These are phyloP conservation scores for Salvia sclarea DNA, from an alignment of 305 asterid genomes.

Conservation along the genomic window DNA sequence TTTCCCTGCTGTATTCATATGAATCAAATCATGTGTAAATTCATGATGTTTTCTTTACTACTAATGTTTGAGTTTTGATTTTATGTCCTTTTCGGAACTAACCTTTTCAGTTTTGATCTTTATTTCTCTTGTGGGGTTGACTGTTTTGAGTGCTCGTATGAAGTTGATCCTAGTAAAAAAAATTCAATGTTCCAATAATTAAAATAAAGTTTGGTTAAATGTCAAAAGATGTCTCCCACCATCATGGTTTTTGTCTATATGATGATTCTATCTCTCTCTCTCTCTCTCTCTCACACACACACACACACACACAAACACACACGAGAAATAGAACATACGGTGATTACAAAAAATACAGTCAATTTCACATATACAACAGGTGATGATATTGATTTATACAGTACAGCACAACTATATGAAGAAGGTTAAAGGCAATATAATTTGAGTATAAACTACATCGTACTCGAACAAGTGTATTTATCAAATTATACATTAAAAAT, in stretches of 20 bases:
- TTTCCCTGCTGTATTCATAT: conserved; percentile 26
- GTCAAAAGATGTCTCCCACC: background rate
- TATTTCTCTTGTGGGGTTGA: too few species aligned
- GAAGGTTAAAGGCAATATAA: too few species aligned
- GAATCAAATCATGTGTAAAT: conserved; percentile 6
- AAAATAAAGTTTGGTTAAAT: background rate
- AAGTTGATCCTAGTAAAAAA: background rate
- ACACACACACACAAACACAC: background rate
- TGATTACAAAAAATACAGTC: too few species aligned
- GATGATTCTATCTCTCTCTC: background rate
- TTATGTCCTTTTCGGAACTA: background rate
- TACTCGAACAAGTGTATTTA: too few species aligned
- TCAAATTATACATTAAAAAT: too few species aligned
- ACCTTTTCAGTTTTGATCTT: too few species aligned
- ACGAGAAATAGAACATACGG: background rate
- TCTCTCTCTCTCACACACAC: background rate
- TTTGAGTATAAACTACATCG: too few species aligned
- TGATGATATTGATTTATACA: too few species aligned
- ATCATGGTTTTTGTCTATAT: background rate
- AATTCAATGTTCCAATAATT: conserved; percentile 24
- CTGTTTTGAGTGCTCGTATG: background rate
- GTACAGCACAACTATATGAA: too few species aligned
- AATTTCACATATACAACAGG: too few species aligned
- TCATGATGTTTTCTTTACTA: background rate
- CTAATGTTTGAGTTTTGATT: background rate